phyloP scores from a whole-genome alignment of 2,329 filamentous ascomycete genomes.

The Monosporascus sp. region DNA sequence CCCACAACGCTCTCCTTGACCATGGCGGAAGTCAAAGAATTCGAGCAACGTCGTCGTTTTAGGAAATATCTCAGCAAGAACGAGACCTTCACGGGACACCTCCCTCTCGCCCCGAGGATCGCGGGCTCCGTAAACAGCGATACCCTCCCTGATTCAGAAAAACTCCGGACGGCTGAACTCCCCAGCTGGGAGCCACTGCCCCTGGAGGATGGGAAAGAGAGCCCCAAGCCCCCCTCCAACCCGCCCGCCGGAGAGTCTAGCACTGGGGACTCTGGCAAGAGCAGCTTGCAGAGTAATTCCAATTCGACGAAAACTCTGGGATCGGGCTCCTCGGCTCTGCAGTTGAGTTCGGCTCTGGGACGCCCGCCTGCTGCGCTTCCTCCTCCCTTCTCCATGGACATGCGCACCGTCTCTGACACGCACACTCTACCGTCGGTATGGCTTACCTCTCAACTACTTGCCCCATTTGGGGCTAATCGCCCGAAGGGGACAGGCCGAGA shows the following conservation, averaged over 20 bases:
- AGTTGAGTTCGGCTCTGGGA: slow-evolving; percentile 7
- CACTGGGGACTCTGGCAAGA: background rate
- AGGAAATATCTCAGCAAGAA: slow-evolving; percentile 28
- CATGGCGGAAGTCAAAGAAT: slow-evolving; percentile 36
- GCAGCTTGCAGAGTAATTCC: background rate
- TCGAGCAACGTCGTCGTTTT: slow-evolving; percentile 29
- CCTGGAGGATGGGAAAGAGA: background rate
- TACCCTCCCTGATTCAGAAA: background rate
- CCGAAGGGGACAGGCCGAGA: no score
- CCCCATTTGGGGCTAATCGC: slow-evolving; percentile 1
- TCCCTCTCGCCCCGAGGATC: slow-evolving; percentile 12
- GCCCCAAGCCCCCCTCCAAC: no score
- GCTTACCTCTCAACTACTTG: slow-evolving; percentile 6
- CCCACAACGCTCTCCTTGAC: slow-evolving; percentile 36
- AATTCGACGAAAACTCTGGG: slow-evolving; percentile 4
- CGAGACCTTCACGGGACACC: slow-evolving; percentile 10
- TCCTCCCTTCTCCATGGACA: slow-evolving; percentile 24
- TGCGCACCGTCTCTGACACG: slow-evolving; percentile 21
- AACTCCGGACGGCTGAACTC: background rate
- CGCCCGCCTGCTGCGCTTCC: slow-evolving; percentile 18
- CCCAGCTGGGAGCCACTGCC: background rate
- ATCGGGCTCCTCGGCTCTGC: slow-evolving; percentile 11
- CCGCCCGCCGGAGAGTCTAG: no score
- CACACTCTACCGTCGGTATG: slow-evolving; percentile 23
- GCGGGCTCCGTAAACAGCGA: background rate